Conservation (phyloP, 805 yeast species). For the Suhomyces emberorum region DNA sequence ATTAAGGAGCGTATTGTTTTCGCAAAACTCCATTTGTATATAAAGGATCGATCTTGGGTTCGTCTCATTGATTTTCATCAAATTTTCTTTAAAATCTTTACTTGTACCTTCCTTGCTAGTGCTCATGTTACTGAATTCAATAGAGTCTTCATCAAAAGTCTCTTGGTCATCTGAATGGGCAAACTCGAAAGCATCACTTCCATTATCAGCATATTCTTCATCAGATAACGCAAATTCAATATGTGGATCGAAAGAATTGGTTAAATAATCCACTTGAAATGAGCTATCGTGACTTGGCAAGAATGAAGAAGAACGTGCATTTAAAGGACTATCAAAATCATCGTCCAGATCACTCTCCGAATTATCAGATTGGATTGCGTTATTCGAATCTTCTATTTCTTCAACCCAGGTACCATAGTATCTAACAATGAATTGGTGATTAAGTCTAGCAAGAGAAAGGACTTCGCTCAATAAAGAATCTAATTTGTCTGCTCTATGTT, state of each 20-base stretch:
- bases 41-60: slow-evolving; percentile 63
- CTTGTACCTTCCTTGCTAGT: neutral
- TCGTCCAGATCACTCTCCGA: slow-evolving; percentile 10
- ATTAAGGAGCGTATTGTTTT: slow-evolving; percentile 84
- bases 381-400: slow-evolving; percentile 45
- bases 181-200: slow-evolving; percentile 29
- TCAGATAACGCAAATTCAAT: slow-evolving; percentile 47
- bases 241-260: slow-evolving; percentile 57
- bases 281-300: slow-evolving; percentile 18
- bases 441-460: slow-evolving; percentile 82
- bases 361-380: slow-evolving; percentile 9
- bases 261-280: slow-evolving; percentile 61
- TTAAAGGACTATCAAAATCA: slow-evolving; percentile 21
- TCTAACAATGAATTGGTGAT: slow-evolving; percentile 93
- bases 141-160: neutral
- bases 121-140: slow-evolving; percentile 2
- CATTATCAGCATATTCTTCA: slow-evolving; percentile 23
- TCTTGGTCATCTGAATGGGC: slow-evolving; percentile 23
- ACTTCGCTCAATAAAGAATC: slow-evolving; percentile 87
- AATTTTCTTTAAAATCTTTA: slow-evolving; percentile 1
- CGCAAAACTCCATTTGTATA: slow-evolving; percentile 99
- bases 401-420: slow-evolving; percentile 98
- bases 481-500: slow-evolving; percentile 75
- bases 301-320: slow-evolving; percentile 17
- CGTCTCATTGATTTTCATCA: neutral